Base-by-base conservation (phyloP, 2,329 filamentous ascomycete species). In the Colletotrichum plurivorum region DNA sequence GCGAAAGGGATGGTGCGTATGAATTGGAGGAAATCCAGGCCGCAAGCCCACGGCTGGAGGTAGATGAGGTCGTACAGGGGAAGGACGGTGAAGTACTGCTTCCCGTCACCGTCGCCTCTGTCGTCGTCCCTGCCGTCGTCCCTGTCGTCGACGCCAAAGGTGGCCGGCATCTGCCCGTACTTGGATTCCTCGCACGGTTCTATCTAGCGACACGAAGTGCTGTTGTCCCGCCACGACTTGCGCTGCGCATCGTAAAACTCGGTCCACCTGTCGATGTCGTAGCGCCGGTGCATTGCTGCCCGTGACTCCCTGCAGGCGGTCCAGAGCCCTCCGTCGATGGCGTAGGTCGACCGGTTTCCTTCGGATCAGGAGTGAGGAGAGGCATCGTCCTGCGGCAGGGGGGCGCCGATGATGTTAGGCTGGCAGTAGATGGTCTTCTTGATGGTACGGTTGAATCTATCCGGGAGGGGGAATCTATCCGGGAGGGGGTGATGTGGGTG, bases 11-110 rank as follows among this genome's bases (percentile, higher is more conserved):
- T 27, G 1, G 2, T 5, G n/a, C n/a, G 1, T 20, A 0, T 0
- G 0, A 63, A 41, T 1, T 1, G 0, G 0, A 1, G 0, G 3
- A 48, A 39, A 1, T 27, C 1, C 8, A 6, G 12, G 3, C 9
- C 2, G 2, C 8, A 12, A 7, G 1, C 0, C 1, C 2, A 2
- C 15, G 41, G 25, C 18, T 48, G 1, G 0, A 56, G 18, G 20
- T 48, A 13, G 2, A 63, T 2, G 10, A 63, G 43, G 16, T 63
- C 52, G 18, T 48, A 18, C 0, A 22, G 2, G 1, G 60, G 15
- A 1, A 57, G 20, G 5, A 56, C 13, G 3, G 43, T 49, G 8
- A 63, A 31, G 15, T n/a, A 49, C 10, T 49, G 52, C 5, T 4
- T 41, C 9, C 18, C 2, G 4, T 27, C 20, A 5, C 9, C 52